Evolutionary conservation across 2,329 filamentous ascomycete species (phyloP), one percentile per base, ranked within the genome.

Genomic region (Claviceps sp.): DNA sequence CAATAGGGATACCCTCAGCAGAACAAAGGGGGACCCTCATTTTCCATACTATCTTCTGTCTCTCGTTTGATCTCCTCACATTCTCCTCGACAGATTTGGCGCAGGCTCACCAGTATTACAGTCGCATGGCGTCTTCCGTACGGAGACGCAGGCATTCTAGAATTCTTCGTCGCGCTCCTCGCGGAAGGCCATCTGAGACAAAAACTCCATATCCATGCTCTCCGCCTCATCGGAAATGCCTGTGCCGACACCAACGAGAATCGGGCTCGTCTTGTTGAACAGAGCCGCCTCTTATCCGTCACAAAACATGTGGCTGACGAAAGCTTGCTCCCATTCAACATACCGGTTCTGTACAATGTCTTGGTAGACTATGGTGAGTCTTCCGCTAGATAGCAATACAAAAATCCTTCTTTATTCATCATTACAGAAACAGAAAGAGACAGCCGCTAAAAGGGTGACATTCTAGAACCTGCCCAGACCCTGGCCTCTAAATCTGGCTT

Each of bases 211-310:
- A 67, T 77, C 7, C 79, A 83, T 52, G 65, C 73, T 7, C 66
- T 84, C 16, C 76, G 81, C 24, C 63, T 82, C 20, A 69, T 80
- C 16, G 81, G 80, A 14, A 84, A 84, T 61, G 76, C 77, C 9
- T 82, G 78, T 55, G 81, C 80, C 20, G 80, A 84, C 56, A 77
- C 76, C 56, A 79, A 84, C 60, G 74, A 78, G 54, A 84, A 84
- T 58, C 71, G 81, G 53, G 75, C 70, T 6, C 71, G 74, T 0
- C 71, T 83, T 2, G 70, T 82, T 4, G 66, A 72, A 0, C 70
- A 72, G 14, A 71, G 71, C 47, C 69, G 71, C 24, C 60, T 84
- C 13, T 59, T 65, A 3, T 63, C 67, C 37, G 68, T 84, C 52
- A 72, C 78, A 37, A 57, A 64, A 2, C 68, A 78, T 38, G 63